These are phyloP conservation scores for Fomitopsis betulina DNA, from an alignment of 1,284 basidiomycete species.

Conservation along the genomic window DNA sequence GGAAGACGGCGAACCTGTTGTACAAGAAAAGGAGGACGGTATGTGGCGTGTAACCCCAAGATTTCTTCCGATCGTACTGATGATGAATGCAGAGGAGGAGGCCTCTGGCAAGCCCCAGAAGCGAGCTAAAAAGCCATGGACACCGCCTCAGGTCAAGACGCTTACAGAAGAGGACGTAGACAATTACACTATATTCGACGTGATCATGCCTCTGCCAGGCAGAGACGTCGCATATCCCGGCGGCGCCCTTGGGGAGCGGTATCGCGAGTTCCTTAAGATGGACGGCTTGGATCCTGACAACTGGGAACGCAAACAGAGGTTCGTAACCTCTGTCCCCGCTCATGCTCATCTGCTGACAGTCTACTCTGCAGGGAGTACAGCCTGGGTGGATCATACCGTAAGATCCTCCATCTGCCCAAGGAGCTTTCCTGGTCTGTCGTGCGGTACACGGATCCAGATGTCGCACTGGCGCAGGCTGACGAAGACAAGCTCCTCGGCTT, in stretches of 20 bases:
- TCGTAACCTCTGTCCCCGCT: conserved; percentile 19
- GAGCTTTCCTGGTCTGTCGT: conserved; percentile 79
- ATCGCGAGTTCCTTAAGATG: conserved; percentile 71
- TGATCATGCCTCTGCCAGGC: conserved; percentile 94
- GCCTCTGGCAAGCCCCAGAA: conserved; percentile 23
- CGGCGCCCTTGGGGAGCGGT: conserved; percentile 78
- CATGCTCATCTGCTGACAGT: neutral
- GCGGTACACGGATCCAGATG: conserved; percentile 90
- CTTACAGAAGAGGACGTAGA: conserved; percentile 73
- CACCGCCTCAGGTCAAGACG: conserved; percentile 67
- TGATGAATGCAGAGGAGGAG: conserved; percentile 11
- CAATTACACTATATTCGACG: conserved; percentile 86
- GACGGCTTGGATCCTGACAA: conserved; percentile 89
- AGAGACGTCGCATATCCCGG: conserved; percentile 89
- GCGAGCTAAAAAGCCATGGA: conserved; percentile 47
- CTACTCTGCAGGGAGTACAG: conserved; percentile 73
- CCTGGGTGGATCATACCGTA: conserved; percentile 89
- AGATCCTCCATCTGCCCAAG: conserved; percentile 82
- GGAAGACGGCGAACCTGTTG: conserved; percentile 39
- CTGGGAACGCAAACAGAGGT: conserved; percentile 88
- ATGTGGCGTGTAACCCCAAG: conserved; percentile 14
- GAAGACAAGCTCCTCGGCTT: conserved; percentile 87
- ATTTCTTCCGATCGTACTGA: conserved; percentile 6
- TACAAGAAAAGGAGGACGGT: conserved; percentile 38
- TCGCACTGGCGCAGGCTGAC: conserved; percentile 88